phyloP scores from a whole-genome alignment of 2,329 filamentous ascomycete genomes.

The Cladosporium sp. region DNA sequence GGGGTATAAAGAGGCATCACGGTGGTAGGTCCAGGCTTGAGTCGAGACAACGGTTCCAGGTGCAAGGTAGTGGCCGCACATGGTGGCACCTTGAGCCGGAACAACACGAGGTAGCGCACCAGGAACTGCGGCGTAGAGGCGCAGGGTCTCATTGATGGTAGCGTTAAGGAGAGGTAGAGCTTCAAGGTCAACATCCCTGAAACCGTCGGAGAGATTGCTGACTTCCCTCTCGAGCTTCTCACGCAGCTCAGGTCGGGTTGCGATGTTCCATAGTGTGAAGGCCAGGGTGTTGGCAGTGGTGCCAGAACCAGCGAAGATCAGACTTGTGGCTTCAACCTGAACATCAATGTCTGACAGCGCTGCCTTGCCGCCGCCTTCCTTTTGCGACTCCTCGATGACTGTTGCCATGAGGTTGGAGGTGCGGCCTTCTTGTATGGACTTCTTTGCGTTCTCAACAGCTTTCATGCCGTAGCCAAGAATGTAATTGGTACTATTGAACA shows the following conservation, averaged over 20 bases:
- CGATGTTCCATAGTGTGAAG: conserved; percentile 28
- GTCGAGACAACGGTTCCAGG: conserved; percentile 34
- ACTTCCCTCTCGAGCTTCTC: conserved; percentile 25
- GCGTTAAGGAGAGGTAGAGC: conserved; percentile 18
- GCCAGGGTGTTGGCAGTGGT: conserved; percentile 31
- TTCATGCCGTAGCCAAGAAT: conserved; percentile 21
- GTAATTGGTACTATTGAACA: conserved; percentile 21
- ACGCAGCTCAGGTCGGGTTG: conserved; percentile 21
- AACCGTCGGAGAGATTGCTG: conserved; percentile 16
- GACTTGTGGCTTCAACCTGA: conserved; percentile 23
- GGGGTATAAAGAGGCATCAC: conserved; percentile 25
- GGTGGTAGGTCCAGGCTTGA: conserved; percentile 37
- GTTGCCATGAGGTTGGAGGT: conserved; percentile 27
- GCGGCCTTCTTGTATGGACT: conserved; percentile 10
- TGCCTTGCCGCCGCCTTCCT: conserved; percentile 24
- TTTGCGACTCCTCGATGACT: conserved; percentile 19
- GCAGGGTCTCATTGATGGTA: conserved; percentile 36
- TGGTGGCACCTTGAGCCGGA: conserved; percentile 22
- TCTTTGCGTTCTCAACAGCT: conserved; percentile 25
- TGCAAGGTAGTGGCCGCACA: conserved; percentile 36
- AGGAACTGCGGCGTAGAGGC: conserved; percentile 31
- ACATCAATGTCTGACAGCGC: conserved; percentile 25
- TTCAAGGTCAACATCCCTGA: conserved; percentile 22
- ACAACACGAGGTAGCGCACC: conserved; percentile 26
- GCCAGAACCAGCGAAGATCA: conserved; percentile 31